phyloP scores from a whole-genome alignment of 75 land plant genomes.

The Picea sitchensis region DNA sequence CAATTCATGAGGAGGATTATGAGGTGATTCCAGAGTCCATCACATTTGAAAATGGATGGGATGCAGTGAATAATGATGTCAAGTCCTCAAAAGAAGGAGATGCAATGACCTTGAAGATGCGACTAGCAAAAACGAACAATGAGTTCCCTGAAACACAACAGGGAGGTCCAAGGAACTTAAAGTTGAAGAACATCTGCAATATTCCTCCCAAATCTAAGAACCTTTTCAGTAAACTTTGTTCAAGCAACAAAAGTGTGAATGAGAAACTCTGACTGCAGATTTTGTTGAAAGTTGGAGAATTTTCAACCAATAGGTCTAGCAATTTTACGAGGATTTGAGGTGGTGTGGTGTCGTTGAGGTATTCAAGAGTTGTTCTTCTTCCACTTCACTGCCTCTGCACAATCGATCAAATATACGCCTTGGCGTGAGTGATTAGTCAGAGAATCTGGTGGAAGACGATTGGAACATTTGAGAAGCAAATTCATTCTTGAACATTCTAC shows the following conservation, averaged over 20 bases:
- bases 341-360: too few relatives aligned
- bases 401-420: too few relatives aligned
- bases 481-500: too few relatives aligned
- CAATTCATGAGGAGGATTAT: slow-evolving; percentile 27
- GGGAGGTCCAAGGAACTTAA: slow-evolving; percentile 22
- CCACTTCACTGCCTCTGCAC: too few relatives aligned
- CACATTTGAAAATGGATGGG: slow-evolving; percentile 70
- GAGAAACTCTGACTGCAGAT: too few relatives aligned
- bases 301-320: too few relatives aligned
- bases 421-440: too few relatives aligned
- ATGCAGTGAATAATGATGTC: slow-evolving; percentile 42
- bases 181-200: slow-evolving; percentile 25
- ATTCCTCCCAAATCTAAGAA: slow-evolving; percentile 38
- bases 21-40: slow-evolving; percentile 46
- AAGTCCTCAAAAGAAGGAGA: slow-evolving; percentile 55
- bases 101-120: slow-evolving; percentile 32
- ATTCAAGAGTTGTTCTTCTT: too few relatives aligned
- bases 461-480: too few relatives aligned
- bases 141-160: slow-evolving; percentile 26
- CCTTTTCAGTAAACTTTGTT: slow-evolving; percentile 56
- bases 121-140: slow-evolving; percentile 37
- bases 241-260: slow-evolving; percentile 25
- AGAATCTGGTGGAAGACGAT: too few relatives aligned
- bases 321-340: too few relatives aligned
- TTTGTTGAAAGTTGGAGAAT: too few relatives aligned